Evolutionary conservation across 2,329 filamentous ascomycete genomes (phyloP).

Genomic region (Verticillium nonalfalfae): DNA sequence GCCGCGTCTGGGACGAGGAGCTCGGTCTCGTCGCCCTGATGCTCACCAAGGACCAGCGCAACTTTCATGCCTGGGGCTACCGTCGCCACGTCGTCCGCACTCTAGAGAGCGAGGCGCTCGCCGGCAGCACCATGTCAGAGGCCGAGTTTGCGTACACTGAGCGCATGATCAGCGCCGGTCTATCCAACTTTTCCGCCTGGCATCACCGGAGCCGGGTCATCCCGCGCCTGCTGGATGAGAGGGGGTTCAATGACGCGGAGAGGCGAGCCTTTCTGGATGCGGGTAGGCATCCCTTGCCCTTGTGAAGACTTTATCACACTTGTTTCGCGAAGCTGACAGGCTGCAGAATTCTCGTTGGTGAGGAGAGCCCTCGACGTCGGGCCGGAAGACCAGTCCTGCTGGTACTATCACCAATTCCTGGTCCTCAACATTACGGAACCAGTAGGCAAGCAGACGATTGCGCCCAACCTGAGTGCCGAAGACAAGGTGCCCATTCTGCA

Average conservation of each 20-base stretch:
- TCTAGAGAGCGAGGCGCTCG: conserved; percentile 55
- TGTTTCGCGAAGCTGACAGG: neutral
- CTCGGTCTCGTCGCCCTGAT: conserved; percentile 80
- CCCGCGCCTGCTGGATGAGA: conserved; percentile 65
- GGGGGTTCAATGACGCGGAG: conserved; percentile 54
- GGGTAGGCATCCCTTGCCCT: conserved; percentile 41
- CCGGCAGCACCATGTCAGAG: conserved; percentile 62
- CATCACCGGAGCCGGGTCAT: conserved; percentile 85
- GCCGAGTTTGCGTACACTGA: conserved; percentile 85
- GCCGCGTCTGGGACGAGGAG: conserved; percentile 75
- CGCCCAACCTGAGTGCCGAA: conserved; percentile 51
- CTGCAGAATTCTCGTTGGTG: conserved; percentile 65
- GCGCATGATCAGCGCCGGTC: conserved; percentile 74
- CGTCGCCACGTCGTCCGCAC: conserved; percentile 70
- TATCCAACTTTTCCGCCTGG: conserved; percentile 98
- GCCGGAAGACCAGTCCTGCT: conserved; percentile 89
- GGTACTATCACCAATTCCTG: conserved; percentile 93
- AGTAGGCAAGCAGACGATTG: conserved; percentile 49
- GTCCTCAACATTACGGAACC: conserved; percentile 60
- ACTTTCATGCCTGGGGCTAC: conserved; percentile 97
- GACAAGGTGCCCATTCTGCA: conserved; percentile 62
- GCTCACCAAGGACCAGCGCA: conserved; percentile 77
- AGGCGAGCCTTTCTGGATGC: conserved; percentile 66
- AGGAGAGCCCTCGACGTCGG: conserved; percentile 78
- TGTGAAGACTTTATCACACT: neutral